Conservation (phyloP, 2,329 filamentous ascomycete species). For the Arthroderma sp. region DNA sequence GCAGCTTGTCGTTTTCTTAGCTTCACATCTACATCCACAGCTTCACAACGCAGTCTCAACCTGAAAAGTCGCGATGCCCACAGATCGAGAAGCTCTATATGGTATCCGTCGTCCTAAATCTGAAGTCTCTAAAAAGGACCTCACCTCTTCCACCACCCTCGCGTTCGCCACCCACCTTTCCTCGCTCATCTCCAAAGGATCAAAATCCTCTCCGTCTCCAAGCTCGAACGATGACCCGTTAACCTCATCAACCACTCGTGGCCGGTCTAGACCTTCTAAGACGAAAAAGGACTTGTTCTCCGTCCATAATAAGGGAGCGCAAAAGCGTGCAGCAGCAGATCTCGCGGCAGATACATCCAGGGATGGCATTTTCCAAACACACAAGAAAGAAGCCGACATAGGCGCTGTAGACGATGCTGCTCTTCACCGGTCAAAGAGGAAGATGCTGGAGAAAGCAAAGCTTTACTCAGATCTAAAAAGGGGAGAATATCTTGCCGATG, state of each 20-base stretch:
- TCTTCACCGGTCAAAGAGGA: constrained; percentile 56
- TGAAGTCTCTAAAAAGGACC: constrained; percentile 44
- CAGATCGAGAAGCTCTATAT: constrained; percentile 43
- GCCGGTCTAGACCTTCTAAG: constrained; percentile 30
- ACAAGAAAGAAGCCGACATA: constrained; percentile 46
- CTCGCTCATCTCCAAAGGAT: constrained; percentile 54
- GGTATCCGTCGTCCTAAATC: constrained; percentile 60
- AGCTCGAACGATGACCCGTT: constrained; percentile 21
- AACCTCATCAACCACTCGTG: constrained; percentile 26
- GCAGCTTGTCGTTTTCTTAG: neutral
- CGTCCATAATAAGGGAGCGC: constrained; percentile 48
- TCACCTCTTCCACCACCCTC: constrained; percentile 56
- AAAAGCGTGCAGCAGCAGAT: constrained; percentile 50
- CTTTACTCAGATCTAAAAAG: constrained; percentile 82
- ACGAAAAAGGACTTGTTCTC: constrained; percentile 58
- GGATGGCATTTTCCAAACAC: constrained; percentile 45
- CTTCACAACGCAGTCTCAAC: too few relatives aligned
- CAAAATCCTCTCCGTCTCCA: constrained; percentile 3
- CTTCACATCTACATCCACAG: too few relatives aligned
- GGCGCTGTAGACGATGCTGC: constrained; percentile 45
- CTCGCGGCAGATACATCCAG: constrained; percentile 39
- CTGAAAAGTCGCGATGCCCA: constrained; percentile 1
- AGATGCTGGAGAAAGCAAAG: constrained; percentile 81
- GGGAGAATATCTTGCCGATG: constrained; percentile 57
- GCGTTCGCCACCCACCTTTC: constrained; percentile 82